Evolutionary conservation across 2,329 filamentous ascomycete genomes (phyloP).

Genomic region (Cladosporium velox): DNA sequence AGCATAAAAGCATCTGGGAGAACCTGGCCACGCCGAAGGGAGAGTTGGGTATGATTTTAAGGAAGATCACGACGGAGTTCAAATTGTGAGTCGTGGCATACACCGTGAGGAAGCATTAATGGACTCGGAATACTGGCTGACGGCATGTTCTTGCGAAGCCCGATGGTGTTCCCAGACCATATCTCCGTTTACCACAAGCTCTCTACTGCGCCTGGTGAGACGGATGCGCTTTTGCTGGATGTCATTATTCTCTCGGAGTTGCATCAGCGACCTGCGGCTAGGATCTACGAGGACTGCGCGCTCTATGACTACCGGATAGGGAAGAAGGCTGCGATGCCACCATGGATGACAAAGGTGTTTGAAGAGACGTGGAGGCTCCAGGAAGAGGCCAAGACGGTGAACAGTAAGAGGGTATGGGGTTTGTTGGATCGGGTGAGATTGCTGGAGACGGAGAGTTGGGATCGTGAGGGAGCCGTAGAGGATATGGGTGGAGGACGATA

Average conservation of each 20-base stretch:
- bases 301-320: conserved; percentile 70
- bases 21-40: conserved; percentile 67
- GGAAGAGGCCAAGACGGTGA: conserved; percentile 57
- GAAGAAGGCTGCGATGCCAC: conserved; percentile 58
- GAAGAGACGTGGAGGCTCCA: conserved; percentile 62
- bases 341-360: conserved; percentile 65
- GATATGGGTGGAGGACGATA: conserved; percentile 23
- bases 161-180: conserved; percentile 79
- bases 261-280: conserved; percentile 70
- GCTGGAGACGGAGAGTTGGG: conserved; percentile 75
- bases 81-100: conserved; percentile 66
- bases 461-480: conserved; percentile 69
- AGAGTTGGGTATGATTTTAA: conserved; percentile 70
- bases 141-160: conserved; percentile 49
- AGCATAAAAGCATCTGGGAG: conserved; percentile 64
- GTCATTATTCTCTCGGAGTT: conserved; percentile 72
- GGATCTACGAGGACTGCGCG: conserved; percentile 75
- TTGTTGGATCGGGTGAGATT: conserved; percentile 60
- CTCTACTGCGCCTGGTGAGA: conserved; percentile 51
- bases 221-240: conserved; percentile 61
- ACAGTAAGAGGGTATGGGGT: conserved; percentile 55
- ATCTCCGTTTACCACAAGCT: conserved; percentile 85
- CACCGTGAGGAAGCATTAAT: neutral
- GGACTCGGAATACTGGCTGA: neutral
- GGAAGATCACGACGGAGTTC: conserved; percentile 78